These are phyloP conservation scores for Metarhizium rileyi DNA, from an alignment of 2,329 filamentous ascomycete species.

Conservation along the genomic window DNA sequence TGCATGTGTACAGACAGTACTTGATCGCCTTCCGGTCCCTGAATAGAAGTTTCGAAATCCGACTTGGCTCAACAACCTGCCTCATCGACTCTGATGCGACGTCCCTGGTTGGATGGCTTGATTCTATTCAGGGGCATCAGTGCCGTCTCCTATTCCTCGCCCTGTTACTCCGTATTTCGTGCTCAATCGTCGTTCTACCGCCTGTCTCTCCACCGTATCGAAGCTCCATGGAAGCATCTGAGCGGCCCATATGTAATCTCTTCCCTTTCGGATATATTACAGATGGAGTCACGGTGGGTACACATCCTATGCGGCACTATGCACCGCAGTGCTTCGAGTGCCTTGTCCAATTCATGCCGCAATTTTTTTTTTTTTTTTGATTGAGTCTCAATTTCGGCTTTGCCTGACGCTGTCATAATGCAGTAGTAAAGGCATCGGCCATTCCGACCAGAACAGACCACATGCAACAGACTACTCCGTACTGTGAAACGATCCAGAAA, in stretches of 20 bases:
- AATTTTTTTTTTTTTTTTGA: too few relatives aligned
- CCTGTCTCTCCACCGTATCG: conserved; percentile 5
- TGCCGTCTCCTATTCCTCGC: not conserved
- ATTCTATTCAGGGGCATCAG: not conserved
- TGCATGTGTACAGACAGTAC: too few relatives aligned
- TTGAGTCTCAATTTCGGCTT: not conserved
- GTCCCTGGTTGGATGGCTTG: not conserved
- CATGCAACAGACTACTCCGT: too few relatives aligned
- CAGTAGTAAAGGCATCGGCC: too few relatives aligned
- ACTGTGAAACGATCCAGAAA: too few relatives aligned
- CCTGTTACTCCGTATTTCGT: too few relatives aligned
- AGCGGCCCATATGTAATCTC: conserved; percentile 1
- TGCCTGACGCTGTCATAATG: too few relatives aligned
- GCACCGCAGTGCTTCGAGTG: not conserved
- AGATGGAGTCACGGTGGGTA: too few relatives aligned
- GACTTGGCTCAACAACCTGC: not conserved
- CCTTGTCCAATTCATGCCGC: too few relatives aligned
- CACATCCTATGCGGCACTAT: not conserved
- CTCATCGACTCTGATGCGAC: not conserved
- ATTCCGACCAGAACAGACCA: too few relatives aligned
- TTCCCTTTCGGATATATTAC: not conserved
- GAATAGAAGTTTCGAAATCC: not conserved
- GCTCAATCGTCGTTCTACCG: too few relatives aligned
- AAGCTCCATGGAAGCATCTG: conserved; percentile 11
- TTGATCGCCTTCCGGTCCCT: too few relatives aligned